Evolutionary conservation across 257 asterid genomes (phyloP), one percentile per base, ranked within the genome.

Genomic region (Solanum chmielewskii): DNA sequence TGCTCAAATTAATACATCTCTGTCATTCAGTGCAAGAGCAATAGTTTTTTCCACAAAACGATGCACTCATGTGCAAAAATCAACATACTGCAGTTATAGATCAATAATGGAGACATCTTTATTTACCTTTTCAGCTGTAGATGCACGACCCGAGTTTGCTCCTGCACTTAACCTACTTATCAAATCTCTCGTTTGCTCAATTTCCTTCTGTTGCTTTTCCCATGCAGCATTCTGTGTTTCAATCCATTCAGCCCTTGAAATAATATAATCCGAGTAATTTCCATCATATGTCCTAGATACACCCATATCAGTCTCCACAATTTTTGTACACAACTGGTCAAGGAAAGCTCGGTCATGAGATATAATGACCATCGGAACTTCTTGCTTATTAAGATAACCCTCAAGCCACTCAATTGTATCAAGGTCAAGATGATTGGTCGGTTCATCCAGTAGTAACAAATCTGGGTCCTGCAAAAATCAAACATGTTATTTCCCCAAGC

Each of bases 341-440:
- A 97, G 99, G 89, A 97, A 94, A 89, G 99, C 99, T 91, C 99
- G 92, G 77, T 97, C 99, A 82, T 97, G 99, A 64, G 99, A 97
- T 93, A 97, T 96, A 89, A 97, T 97, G 86, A 97, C 99, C 99
- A 97, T 95, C 2, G 99, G 99, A 59, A 97, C 99, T 77, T 93
- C 98, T 91, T 97, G 99, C 94, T 93, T 95, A 66, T 92, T 92
- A 64, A 97, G 95, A 92, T 97, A 97, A 71, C 95, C 97, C 92
- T 97, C 99, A 60, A 97, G 97, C 99, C 99, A 97, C 91, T 97
- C 99, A 41, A 97, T 95, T 9, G 99, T 94, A 85, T 96, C 99
- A 87, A 97, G 99, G 89, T 97, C 99, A 84, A 97, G 98, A 90
- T 97, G 99, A 89, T 97, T 97, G 83, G 99, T 97, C 5, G 99